Percentiles rank a stretch among this genome's conserved stretches.
Evolutionary conservation across 2,329 filamentous ascomycete species (phyloP).

Genomic region (Mycosphaerella sp.): DNA sequence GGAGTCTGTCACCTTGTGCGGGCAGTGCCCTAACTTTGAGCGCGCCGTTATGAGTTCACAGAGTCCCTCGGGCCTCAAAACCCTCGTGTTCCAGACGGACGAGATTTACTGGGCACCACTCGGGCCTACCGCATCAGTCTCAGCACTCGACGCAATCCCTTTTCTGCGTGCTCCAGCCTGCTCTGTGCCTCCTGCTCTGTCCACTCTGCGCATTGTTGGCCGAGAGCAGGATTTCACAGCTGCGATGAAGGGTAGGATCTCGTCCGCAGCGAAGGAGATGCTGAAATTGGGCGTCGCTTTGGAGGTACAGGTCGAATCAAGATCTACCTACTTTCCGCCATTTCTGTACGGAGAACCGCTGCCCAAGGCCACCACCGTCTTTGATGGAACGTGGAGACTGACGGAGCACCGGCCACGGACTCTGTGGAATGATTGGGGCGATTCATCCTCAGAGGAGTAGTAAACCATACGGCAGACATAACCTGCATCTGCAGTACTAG

Average conservation of each 20-base stretch:
- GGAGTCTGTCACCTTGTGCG: conserved; percentile 13
- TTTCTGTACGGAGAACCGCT: conserved; percentile 20
- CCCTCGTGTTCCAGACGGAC: conserved; percentile 9
- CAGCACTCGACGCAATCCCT: conserved; percentile 9
- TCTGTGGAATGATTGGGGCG: background rate
- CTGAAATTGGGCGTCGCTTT: conserved; percentile 10
- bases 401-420: background rate
- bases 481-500: too few species aligned
- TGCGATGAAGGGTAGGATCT: conserved; percentile 1
- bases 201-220: conserved; percentile 2
- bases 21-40: conserved; percentile 20
- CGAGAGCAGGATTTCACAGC: background rate
- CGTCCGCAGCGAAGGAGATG: conserved; percentile 7
- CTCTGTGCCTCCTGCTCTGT: conserved; percentile 7
- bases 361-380: conserved; percentile 8
- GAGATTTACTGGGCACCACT: conserved; percentile 7
- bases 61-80: conserved; percentile 17
- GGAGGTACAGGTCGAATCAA: conserved; percentile 5
- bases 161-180: conserved; percentile 20
- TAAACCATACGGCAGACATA: too few species aligned
- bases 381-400: conserved; percentile 2
- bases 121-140: background rate
- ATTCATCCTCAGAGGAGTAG: too few species aligned
- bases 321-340: conserved; percentile 19
- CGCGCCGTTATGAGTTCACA: conserved; percentile 19